These are phyloP conservation scores for Citrus australasica DNA, from an alignment of 345 rosid species.

Conservation along the genomic window DNA sequence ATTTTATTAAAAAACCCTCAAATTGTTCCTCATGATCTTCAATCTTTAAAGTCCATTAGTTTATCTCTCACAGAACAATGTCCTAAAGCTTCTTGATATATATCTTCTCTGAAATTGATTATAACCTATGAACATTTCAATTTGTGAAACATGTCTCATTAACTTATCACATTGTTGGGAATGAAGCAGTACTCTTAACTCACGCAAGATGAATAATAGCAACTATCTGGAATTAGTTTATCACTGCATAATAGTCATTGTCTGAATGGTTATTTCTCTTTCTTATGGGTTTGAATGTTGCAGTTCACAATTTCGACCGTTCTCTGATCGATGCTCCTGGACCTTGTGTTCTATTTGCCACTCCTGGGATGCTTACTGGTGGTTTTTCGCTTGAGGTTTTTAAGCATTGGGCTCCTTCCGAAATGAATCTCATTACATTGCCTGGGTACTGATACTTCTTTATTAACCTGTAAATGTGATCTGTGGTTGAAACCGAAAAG, in stretches of 20 bases:
- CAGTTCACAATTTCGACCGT: constrained; percentile 79
- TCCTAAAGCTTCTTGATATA: no score
- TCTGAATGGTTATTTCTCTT: neutral
- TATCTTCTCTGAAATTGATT: no score
- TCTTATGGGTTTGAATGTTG: constrained; percentile 22
- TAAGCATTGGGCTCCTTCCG: constrained; percentile 93
- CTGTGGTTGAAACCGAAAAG: neutral
- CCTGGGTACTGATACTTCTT: constrained; percentile 65
- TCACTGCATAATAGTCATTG: neutral
- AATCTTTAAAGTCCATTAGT: no score
- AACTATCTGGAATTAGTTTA: neutral
- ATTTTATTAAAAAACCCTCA: no score
- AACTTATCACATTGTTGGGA: no score
- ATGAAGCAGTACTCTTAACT: neutral
- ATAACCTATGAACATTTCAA: no score
- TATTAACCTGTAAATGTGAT: neutral
- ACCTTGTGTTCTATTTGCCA: constrained; percentile 97
- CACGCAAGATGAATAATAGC: neutral
- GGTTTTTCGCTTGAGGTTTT: constrained; percentile 96
- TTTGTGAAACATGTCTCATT: no score
- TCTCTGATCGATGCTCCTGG: constrained; percentile 81
- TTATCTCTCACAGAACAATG: no score
- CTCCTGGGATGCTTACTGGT: constrained; percentile 97
- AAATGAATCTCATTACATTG: constrained; percentile 69
- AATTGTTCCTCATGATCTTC: no score